These are phyloP conservation scores for Spirogloea muscicola DNA, from an alignment of 139 green algal species.

Conservation along the genomic window DNA sequence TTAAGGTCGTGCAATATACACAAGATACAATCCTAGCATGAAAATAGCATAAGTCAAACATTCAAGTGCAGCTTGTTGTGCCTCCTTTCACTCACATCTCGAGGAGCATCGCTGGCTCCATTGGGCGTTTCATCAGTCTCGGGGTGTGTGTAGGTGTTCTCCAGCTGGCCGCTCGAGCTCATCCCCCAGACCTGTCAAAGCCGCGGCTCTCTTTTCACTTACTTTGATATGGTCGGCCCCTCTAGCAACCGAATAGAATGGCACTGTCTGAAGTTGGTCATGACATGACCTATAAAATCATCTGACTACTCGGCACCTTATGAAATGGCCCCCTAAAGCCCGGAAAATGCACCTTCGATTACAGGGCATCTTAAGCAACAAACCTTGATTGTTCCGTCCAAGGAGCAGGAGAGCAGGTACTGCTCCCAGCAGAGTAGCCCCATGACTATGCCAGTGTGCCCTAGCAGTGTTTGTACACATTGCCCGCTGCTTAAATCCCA, in stretches of 20 bases:
- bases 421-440: slow-evolving; percentile 63
- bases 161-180: background rate
- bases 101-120: background rate
- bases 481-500: slow-evolving; percentile 63
- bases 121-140: slow-evolving; percentile 6
- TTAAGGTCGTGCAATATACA: too few species aligned
- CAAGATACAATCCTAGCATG: too few species aligned
- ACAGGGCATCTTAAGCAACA: too few species aligned
- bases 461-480: slow-evolving; percentile 56
- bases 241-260: too few species aligned
- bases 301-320: too few species aligned
- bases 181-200: slow-evolving; percentile 22
- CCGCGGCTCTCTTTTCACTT: too few species aligned
- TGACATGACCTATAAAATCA: too few species aligned
- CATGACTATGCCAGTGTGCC: slow-evolving; percentile 60
- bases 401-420: slow-evolving; percentile 57
- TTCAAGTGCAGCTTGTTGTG: background rate
- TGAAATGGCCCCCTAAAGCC: too few species aligned
- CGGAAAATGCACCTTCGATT: too few species aligned
- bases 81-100: background rate
- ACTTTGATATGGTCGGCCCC: too few species aligned
- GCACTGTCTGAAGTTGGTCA: too few species aligned
- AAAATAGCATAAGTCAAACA: too few species aligned
- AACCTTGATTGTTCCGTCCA: slow-evolving; percentile 66
- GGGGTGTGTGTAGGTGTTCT: background rate